Percentiles rank a stretch among this genome's conserved stretches.
Conservation (phyloP, 2,329 filamentous ascomycete genomes). For the Bipolaris zeicola region DNA sequence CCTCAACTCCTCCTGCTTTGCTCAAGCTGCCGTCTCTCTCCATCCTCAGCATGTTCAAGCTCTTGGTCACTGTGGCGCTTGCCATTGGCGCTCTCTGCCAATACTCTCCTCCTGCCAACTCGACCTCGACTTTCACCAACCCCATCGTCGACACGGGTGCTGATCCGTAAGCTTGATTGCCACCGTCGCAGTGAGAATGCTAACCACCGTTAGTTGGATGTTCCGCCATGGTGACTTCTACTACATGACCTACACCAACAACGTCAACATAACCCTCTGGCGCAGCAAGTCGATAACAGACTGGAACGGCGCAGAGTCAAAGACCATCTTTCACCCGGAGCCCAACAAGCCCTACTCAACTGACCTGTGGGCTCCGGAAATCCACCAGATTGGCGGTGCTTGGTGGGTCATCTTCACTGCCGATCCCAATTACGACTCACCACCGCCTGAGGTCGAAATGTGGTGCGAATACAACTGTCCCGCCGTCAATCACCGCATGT, state of each 20-base stretch:
- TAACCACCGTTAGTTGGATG: conserved; percentile 45
- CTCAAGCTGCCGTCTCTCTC: background rate
- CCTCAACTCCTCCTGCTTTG: background rate
- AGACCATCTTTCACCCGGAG: conserved; percentile 51
- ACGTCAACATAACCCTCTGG: conserved; percentile 51
- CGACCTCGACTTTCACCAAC: conserved; percentile 51
- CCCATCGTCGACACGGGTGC: conserved; percentile 52
- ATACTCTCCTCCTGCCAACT: conserved; percentile 16
- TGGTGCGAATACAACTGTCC: conserved; percentile 57
- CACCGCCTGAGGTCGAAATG: conserved; percentile 56
- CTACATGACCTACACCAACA: conserved; percentile 55
- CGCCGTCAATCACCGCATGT: conserved; percentile 59
- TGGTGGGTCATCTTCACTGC: conserved; percentile 62
- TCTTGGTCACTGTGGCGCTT: conserved; percentile 26
- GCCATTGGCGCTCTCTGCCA: conserved; percentile 26
- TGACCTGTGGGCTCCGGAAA: conserved; percentile 58
- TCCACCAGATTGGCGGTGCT: conserved; percentile 53
- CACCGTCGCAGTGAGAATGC: background rate
- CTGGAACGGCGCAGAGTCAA: conserved; percentile 53
- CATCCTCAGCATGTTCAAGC: conserved; percentile 27
- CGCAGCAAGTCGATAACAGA: conserved; percentile 51
- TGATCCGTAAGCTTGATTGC: conserved; percentile 48
- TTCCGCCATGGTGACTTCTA: conserved; percentile 51
- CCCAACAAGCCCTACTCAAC: conserved; percentile 53
- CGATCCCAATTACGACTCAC: conserved; percentile 54